Percentiles rank a stretch among this genome's conserved stretches.
Evolutionary conservation across 345 rosid species (phyloP).

Genomic region (Heritiera littoralis): DNA sequence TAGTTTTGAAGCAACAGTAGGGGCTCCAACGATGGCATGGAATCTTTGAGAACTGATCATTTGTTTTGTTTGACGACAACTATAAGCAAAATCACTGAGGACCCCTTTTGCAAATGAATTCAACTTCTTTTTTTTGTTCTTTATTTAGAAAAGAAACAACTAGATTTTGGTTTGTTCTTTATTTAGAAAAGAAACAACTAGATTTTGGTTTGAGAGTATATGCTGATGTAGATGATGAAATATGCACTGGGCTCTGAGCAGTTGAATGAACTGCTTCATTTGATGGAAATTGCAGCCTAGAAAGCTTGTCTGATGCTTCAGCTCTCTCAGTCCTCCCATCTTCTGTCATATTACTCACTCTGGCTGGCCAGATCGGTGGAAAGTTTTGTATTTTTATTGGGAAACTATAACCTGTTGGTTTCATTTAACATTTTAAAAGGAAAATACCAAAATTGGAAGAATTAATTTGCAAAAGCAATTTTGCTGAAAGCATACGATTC

Average conservation of each 20-base stretch:
- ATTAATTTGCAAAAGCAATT: too few species aligned
- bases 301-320: slow-evolving; percentile 50
- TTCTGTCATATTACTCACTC: too few species aligned
- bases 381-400: not conserved
- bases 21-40: slow-evolving; percentile 54
- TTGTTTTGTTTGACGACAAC: slow-evolving; percentile 35
- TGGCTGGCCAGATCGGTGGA: too few species aligned
- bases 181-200: too few species aligned
- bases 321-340: too few species aligned
- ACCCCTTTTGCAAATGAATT: not conserved
- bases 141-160: too few species aligned
- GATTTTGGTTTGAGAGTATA: not conserved
- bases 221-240: slow-evolving; percentile 41
- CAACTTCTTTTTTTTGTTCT: not conserved
- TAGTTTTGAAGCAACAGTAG: not conserved
- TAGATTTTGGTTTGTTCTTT: not conserved
- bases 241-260: slow-evolving; percentile 68
- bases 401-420: too few species aligned
- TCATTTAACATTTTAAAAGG: too few species aligned
- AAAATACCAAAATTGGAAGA: too few species aligned
- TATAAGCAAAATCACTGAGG: slow-evolving; percentile 51
- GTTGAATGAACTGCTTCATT: slow-evolving; percentile 25
- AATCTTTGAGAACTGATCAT: slow-evolving; percentile 67
- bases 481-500: too few species aligned
- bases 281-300: slow-evolving; percentile 62